These are phyloP conservation scores for Globisporangium alternatum DNA, from an alignment of 352 stramenopile genomes.

Conservation along the genomic window DNA sequence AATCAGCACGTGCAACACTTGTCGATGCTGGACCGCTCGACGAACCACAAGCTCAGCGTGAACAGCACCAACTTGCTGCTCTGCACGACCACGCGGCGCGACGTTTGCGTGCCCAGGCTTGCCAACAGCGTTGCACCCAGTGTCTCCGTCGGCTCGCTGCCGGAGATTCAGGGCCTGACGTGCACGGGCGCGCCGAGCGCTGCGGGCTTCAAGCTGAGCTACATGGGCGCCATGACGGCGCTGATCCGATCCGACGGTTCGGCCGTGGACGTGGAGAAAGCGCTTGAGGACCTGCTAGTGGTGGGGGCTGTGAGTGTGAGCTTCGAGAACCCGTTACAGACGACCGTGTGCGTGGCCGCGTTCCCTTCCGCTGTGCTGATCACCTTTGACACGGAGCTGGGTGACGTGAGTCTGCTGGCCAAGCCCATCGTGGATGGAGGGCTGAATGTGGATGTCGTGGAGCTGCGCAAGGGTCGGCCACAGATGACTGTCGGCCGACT, in stretches of 20 bases:
- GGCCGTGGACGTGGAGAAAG: conserved; percentile 35
- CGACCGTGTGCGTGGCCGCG: conserved; percentile 39
- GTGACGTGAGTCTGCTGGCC: conserved; percentile 42
- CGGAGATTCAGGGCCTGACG: conserved; percentile 59
- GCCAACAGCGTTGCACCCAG: conserved; percentile 45
- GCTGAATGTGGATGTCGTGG: conserved; percentile 17
- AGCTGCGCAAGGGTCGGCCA: conserved; percentile 49
- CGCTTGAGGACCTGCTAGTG: conserved; percentile 55
- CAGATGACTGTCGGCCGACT: conserved; percentile 71
- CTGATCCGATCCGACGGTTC: conserved; percentile 39
- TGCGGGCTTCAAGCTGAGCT: conserved; percentile 57
- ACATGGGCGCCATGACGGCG: conserved; percentile 50
- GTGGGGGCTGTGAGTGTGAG: conserved; percentile 52
- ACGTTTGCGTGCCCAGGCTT: conserved; percentile 38
- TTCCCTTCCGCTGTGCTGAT: conserved; percentile 40
- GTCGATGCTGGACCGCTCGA: conserved; percentile 38
- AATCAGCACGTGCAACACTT: conserved; percentile 54
- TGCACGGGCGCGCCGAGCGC: conserved; percentile 32
- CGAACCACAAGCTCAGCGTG: conserved; percentile 56
- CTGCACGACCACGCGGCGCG: conserved; percentile 43
- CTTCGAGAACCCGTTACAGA: conserved; percentile 39
- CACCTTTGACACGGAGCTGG: conserved; percentile 47
- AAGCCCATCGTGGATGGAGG: neutral
- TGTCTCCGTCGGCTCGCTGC: conserved; percentile 32
- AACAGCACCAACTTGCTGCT: conserved; percentile 47